Base-by-base conservation (phyloP, 225 moss, liverwort and hornwort species). In the Lunularia cruciata region DNA sequence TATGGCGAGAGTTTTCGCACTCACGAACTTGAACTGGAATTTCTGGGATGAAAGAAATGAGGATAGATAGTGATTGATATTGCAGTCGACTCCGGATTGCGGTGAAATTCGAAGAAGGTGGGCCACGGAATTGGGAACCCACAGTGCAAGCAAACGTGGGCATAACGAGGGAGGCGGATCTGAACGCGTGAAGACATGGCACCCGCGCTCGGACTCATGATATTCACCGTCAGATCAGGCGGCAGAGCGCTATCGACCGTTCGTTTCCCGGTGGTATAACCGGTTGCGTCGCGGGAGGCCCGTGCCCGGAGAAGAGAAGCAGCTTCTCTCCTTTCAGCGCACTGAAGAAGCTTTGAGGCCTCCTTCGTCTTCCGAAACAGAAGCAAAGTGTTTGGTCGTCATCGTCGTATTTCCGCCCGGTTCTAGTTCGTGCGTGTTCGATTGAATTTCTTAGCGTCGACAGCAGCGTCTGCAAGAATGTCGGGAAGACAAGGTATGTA, bases 401-500 rank as follows among this genome's bases (percentile, higher is more conserved):
- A 3, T 39, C 25, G 39, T 62, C 15, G 39, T 42, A 10, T 3
- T 14, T 42, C 25, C 62, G 62, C 62, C n/a, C 23, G 35, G 39
- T 39, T 62, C 62, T 25, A 6, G 0, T 25, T 62, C 62, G 13
- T 37, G 62, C 37, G 25, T 38, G n/a, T n/a, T n/a, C 40, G 20
- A 18, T 42, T 13, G 25, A 42, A 23, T 62, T 16, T 36, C 62
- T 42, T 34, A 16, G 40, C 13, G 13, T 6, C 40, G 13, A 51
- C 49, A 26, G 38, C 40, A 5, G n/a, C 8, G 18, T 36, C 26
- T 65, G 31, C 65, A 65, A 16, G 15, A 46, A 65, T 65, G 65
- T 65, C 65, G 19, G 65, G 65, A 31, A 47, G 47, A 47, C 65
- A 65, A 65, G 65, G 65, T 65, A 65, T 40, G 61, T 23, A 13